phyloP scores from a whole-genome alignment of 192 early-diverging fungal species.

The Cetraspora pellucida region DNA sequence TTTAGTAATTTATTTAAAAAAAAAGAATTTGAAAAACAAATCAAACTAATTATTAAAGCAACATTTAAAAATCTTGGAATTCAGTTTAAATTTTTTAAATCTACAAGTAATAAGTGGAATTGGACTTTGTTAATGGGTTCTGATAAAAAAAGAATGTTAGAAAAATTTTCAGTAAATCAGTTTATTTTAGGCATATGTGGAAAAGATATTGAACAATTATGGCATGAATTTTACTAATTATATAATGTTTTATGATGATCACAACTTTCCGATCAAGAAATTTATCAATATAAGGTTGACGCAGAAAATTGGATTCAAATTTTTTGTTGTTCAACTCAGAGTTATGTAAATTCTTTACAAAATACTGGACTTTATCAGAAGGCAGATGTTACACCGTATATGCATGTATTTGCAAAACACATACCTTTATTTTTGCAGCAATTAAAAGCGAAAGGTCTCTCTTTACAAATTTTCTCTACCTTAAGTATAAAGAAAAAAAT shows the following conservation, averaged over 20 bases:
- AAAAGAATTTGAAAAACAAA: neutral
- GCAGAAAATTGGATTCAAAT: neutral
- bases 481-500: neutral
- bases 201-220: neutral
- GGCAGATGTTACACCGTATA: neutral
- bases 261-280: neutral
- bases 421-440: neutral
- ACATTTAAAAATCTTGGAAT: neutral
- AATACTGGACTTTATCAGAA: neutral
- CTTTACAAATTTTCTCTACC: too few relatives aligned
- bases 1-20: slow-evolving; percentile 5
- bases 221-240: neutral
- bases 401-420: slow-evolving; percentile 5
- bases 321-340: neutral
- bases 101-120: neutral
- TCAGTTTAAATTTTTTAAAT: slow-evolving; percentile 9
- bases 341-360: neutral
- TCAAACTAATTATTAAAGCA: too few relatives aligned
- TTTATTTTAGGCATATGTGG: neutral
- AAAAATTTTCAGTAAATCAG: neutral
- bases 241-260: neutral
- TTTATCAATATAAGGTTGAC: slow-evolving; percentile 13
- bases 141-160: slow-evolving; percentile 4
- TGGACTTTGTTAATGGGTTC: slow-evolving; percentile 11
- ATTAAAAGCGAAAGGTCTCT: neutral